phyloP scores from a whole-genome alignment of 139 green algal genomes.

The Dunaliella primolecta region DNA sequence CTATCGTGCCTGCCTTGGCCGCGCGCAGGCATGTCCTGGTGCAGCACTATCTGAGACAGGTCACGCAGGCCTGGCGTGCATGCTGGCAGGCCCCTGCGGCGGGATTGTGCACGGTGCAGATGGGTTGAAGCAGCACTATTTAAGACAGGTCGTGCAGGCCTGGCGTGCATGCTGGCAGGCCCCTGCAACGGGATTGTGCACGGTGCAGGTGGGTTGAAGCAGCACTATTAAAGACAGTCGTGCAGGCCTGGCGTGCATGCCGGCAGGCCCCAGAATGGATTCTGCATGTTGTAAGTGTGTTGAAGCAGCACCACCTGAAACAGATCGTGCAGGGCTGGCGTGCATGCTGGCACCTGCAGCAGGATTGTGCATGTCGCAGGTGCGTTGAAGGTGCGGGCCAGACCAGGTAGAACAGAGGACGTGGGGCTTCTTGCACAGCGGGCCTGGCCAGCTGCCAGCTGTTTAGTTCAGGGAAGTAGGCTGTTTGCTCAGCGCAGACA shows the following conservation, averaged over 20 bases:
- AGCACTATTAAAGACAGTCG: slow-evolving; percentile 43
- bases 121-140: slow-evolving; percentile 23
- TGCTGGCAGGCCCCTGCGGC: slow-evolving; percentile 37
- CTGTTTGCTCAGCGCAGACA: no score
- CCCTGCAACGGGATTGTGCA: slow-evolving; percentile 18
- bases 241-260: slow-evolving; percentile 40
- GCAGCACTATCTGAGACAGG: slow-evolving; percentile 40
- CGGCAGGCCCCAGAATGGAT: slow-evolving; percentile 29
- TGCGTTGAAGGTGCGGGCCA: neutral
- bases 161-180: slow-evolving; percentile 38
- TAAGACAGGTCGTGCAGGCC: slow-evolving; percentile 47
- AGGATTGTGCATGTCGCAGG: neutral
- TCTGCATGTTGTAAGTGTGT: neutral
- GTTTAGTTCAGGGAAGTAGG: no score
- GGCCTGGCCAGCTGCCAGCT: no score
- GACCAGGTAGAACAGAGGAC: no score
- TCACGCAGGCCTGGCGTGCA: slow-evolving; percentile 48
- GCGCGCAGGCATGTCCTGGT: slow-evolving; percentile 27
- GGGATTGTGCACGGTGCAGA: no score
- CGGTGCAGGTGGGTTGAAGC: neutral
- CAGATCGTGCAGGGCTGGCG: slow-evolving; percentile 46
- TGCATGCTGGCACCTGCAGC: slow-evolving; percentile 36
- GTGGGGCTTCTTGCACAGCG: no score
- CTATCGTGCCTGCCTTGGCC: slow-evolving; percentile 46
- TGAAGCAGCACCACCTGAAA: slow-evolving; percentile 29